Base-by-base conservation (phyloP, 2,329 filamentous ascomycete genomes). In the Allantophomopsis cytisporea region DNA sequence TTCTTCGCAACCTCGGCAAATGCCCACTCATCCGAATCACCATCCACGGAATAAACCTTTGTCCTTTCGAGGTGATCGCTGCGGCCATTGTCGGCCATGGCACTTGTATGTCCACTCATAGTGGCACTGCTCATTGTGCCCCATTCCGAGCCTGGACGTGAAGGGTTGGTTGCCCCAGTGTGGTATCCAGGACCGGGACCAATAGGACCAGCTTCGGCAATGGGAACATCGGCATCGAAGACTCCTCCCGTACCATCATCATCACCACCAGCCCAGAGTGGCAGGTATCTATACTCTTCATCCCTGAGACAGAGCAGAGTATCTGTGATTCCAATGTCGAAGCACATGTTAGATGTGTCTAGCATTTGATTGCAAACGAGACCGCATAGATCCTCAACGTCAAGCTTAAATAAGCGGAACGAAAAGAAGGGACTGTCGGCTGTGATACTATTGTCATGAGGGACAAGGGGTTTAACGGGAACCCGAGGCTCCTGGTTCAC, bases 261-360 rank as follows among this genome's bases (percentile, higher is more conserved):
- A 21, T 64, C 55, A 1, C 69, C 78, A 4, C 71, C 76, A 0
- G 75, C 76, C 76, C 76, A 83, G 4, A 81, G 59, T 0, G 79
- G 77, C 3, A 83, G 61, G 45, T 68, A 82, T 41, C 70, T 70
- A 46, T 72, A 66, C 56, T 83, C 78, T 2, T 69, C 59, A 3
- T 72, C 64, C 1, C 59, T 57, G 2, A 83, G 61, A 5, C 62
- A 65, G 1, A 77, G 61, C 0, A 79, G 54, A 2, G 54, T 62
- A 37, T 64, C 58, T 10, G 59, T 59, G n/a, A 51, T 34, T 5
- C 35, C 35, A 12, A 36, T 41, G 7, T 36, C 41, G 12, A 41
- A 39, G 17, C 20, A 30, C 8, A 43, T 31, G 8, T 41, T 40
- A 1, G 38, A 39, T 6, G 23, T 42, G 1, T 35, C 35, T 2